Percentiles rank a stretch among this genome's conserved stretches.
phyloP scores from a whole-genome alignment of 768 basidiomycete species.

The Boletus reticuloceps region DNA sequence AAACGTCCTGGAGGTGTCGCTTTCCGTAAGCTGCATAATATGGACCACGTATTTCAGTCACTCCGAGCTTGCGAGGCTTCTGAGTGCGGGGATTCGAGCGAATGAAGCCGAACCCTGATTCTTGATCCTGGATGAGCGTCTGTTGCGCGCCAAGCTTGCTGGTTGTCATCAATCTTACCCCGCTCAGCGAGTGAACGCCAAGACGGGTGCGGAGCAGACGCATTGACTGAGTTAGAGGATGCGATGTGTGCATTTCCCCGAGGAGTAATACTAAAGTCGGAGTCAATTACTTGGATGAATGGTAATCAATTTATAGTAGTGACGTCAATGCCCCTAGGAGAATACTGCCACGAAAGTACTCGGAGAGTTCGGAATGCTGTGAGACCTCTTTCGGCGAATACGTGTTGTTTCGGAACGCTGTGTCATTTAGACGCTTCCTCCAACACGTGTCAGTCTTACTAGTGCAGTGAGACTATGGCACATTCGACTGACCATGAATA shows the following conservation, averaged over 20 bases:
- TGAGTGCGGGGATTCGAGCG: slow-evolving; percentile 26
- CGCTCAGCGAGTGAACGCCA: background rate
- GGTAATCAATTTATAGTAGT: background rate
- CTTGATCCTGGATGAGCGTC: slow-evolving; percentile 9
- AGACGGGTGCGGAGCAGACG: background rate
- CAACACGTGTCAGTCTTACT: too few relatives aligned
- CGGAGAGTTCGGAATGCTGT: too few relatives aligned
- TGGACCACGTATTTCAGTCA: slow-evolving; percentile 45
- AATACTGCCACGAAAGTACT: too few relatives aligned
- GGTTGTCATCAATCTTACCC: background rate
- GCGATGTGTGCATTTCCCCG: background rate
- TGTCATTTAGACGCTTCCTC: too few relatives aligned
- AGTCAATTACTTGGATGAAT: too few relatives aligned
- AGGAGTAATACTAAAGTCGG: too few relatives aligned
- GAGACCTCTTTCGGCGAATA: background rate
- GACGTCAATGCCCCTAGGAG: slow-evolving; percentile 1
- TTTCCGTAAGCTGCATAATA: slow-evolving; percentile 43
- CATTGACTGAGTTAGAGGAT: background rate
- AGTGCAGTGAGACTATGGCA: too few relatives aligned
- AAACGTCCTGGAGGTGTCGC: slow-evolving; percentile 40
- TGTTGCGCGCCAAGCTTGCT: background rate
- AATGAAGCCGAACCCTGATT: slow-evolving; percentile 13
- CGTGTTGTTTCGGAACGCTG: background rate
- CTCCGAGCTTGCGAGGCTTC: slow-evolving; percentile 37
- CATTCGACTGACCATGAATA: too few relatives aligned